Evolutionary conservation across 2,329 filamentous ascomycete species (phyloP).

Genomic region (Acrodontium crateriforme): DNA sequence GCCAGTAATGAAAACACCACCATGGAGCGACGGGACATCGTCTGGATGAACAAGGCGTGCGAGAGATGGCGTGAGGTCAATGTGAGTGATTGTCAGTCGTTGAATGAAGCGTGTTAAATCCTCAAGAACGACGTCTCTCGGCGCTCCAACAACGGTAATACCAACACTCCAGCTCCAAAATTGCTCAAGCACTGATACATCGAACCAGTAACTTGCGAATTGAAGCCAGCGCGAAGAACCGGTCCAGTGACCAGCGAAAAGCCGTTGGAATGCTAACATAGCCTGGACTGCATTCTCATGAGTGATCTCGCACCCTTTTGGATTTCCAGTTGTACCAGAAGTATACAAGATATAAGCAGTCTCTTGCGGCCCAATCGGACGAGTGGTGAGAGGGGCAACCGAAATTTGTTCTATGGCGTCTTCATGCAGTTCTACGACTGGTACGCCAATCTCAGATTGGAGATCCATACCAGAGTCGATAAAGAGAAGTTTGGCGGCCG

Average conservation of each 20-base stretch:
- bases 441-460: conserved; percentile 5
- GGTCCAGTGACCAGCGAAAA: conserved; percentile 67
- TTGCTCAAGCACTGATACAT: conserved; percentile 84
- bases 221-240: conserved; percentile 68
- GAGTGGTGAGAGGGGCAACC: conserved; percentile 21
- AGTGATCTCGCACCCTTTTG: conserved; percentile 78
- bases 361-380: conserved; percentile 33
- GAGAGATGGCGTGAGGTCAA: conserved; percentile 80
- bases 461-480: conserved; percentile 24
- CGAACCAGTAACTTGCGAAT: conserved; percentile 89
- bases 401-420: conserved; percentile 7
- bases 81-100: conserved; percentile 65
- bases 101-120: conserved; percentile 64
- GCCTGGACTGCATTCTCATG: conserved; percentile 83
- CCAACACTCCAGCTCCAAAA: conserved; percentile 94
- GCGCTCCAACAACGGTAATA: conserved; percentile 69
- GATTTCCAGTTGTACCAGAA: conserved; percentile 72
- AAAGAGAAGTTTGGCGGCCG: conserved; percentile 39
- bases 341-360: conserved; percentile 79
- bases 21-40: conserved; percentile 65
- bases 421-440: conserved; percentile 7
- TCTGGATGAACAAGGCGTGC: conserved; percentile 65
- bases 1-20: conserved; percentile 84
- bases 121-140: conserved; percentile 72
- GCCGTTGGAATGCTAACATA: conserved; percentile 68